These are phyloP conservation scores for Sporodiniella umbellata DNA, from an alignment of 371 early-diverging fungal species.

Conservation along the genomic window DNA sequence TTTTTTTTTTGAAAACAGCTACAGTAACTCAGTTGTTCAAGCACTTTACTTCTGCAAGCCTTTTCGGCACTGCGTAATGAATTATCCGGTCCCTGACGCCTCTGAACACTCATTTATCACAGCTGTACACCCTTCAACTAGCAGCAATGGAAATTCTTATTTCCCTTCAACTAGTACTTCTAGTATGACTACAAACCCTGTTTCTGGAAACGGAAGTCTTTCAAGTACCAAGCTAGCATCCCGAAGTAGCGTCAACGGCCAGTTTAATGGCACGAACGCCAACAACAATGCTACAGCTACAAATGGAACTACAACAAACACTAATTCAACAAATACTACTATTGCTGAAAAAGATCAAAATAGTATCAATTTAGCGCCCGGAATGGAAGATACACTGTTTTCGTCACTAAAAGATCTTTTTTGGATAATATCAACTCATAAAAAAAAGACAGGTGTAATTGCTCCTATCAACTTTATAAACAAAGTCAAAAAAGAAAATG, in stretches of 20 bases:
- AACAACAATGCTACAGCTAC: conserved; percentile 3
- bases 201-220: conserved; percentile 16
- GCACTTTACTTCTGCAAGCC: conserved; percentile 94
- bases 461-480: conserved; percentile 87
- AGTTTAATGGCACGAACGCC: conserved; percentile 4
- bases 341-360: conserved; percentile 35
- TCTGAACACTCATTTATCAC: conserved; percentile 2
- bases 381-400: conserved; percentile 80
- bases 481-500: conserved; percentile 87
- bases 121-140: conserved; percentile 6
- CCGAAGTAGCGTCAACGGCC: conserved; percentile 12
- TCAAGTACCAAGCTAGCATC: background rate
- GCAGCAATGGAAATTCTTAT: conserved; percentile 9
- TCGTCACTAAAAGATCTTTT: conserved; percentile 87
- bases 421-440: conserved; percentile 75
- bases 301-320: conserved; percentile 1
- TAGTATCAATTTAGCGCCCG: conserved; percentile 45
- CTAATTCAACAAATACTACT: conserved; percentile 2
- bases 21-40: conserved; percentile 95
- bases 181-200: conserved; percentile 25
- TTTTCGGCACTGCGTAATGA: conserved; percentile 89
- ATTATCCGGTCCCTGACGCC: conserved; percentile 49
- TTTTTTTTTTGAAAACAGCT: conserved; percentile 47
- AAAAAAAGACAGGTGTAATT: conserved; percentile 80
- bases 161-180: conserved; percentile 31